Base-by-base conservation (phyloP, 345 rosid species). In the Draba incana region DNA sequence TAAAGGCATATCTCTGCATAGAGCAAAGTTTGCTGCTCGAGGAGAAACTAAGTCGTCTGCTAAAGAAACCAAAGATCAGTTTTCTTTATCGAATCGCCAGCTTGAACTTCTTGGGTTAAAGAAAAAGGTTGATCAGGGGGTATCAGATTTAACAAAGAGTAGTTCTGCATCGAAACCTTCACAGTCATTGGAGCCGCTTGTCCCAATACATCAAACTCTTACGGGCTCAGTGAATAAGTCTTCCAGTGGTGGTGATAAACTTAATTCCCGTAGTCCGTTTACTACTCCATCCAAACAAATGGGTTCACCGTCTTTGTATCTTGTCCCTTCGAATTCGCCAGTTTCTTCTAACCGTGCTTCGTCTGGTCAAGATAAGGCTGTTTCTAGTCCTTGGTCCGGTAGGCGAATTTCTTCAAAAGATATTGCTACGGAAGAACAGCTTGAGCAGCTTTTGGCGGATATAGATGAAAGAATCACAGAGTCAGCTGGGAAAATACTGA, bases 401-500 rank as follows among this genome's bases (percentile, higher is more conserved):
- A 93, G 87, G 56, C 79, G 86, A 56, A 70, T 81, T 44, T 74
- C 78, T 56, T 50, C 71, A 42, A 93, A 79, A 82, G 98, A 87
- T 54, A 90, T 93, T 65, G 47, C 80, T 52, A 90, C 98, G 35
- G 96, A 90, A 79, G 95, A 83, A 71, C 91, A 90, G 79, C 92
- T 93, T 64, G 97, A 93, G 77, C 82, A 68, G 58, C 92, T 90
- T 76, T 80, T 93, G 78, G 88, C 90, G 6, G 92, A 86, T 57
- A 81, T 93, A 49, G 96, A 88, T 77, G 87, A 75, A 78, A 91
- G 78, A 80, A 77, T 93, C 50, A 81, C 71, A 6, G 92, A 86
- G 75, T 90, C 97, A 4, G 84, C 98, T 0, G 87, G 92, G 52
- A 91, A 84, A 77, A 70, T 78, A 57, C 69, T 75, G 59, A 91